A percentile compares a stretch with the other conserved stretches of the same genome.
phyloP scores from a whole-genome alignment of 768 basidiomycete species.

The Mycena galopus region DNA sequence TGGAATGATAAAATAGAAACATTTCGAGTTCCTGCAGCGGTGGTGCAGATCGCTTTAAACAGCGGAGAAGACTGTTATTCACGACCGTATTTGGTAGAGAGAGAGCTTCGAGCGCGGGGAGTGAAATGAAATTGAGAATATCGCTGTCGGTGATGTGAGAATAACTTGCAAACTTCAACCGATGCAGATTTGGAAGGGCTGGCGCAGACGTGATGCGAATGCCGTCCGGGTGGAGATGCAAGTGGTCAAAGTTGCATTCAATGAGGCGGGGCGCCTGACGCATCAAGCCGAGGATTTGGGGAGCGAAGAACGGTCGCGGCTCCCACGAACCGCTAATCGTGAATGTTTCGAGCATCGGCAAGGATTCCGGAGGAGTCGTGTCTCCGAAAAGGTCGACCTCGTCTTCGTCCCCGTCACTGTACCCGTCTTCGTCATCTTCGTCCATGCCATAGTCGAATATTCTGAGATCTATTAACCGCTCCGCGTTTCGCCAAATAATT shows the following conservation, averaged over 20 bases:
- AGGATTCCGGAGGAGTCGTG: not conserved
- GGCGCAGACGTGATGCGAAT: not conserved
- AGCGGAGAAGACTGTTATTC: not conserved
- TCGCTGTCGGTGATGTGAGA: not conserved
- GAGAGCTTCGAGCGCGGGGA: not conserved
- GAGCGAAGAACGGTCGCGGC: not conserved
- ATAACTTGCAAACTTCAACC: not conserved
- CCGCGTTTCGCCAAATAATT: not conserved
- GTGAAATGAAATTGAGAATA: not conserved
- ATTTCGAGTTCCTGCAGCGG: not conserved
- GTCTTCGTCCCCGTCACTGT: not conserved
- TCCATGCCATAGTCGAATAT: not conserved
- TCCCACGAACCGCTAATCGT: not conserved
- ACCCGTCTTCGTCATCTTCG: not conserved
- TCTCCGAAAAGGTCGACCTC: not conserved
- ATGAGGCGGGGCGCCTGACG: not conserved
- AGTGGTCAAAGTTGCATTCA: not conserved
- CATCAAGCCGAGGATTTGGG: not conserved
- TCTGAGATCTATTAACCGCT: not conserved
- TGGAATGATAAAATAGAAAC: accelerated
- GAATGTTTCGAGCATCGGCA: not conserved
- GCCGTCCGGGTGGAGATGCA: not conserved
- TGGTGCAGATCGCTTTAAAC: not conserved
- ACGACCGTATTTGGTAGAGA: not conserved
- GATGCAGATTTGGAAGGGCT: not conserved